phyloP scores from a whole-genome alignment of 345 rosid genomes.

The Boechera divaricarpa region DNA sequence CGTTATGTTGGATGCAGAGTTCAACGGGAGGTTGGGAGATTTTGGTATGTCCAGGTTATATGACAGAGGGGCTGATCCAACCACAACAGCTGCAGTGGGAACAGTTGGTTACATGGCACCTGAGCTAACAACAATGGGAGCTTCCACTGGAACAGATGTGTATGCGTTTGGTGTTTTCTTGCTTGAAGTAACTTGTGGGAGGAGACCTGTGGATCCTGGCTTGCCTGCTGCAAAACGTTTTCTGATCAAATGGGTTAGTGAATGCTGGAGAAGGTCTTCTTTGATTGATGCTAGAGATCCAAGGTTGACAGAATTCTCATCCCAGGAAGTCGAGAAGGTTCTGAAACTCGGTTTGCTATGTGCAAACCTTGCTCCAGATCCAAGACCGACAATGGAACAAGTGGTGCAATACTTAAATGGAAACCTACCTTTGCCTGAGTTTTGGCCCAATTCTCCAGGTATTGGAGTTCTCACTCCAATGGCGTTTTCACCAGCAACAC shows the following conservation, averaged over 20 bases:
- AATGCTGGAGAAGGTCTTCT: constrained; percentile 46
- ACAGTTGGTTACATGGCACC: constrained; percentile 72
- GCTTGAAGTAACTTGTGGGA: constrained; percentile 60
- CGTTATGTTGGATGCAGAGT: constrained; percentile 57
- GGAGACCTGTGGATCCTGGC: constrained; percentile 73
- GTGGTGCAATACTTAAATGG: constrained; percentile 50
- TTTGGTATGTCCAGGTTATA: constrained; percentile 89
- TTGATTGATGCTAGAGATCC: constrained; percentile 50
- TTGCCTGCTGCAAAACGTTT: constrained; percentile 27
- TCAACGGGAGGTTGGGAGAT: constrained; percentile 85
- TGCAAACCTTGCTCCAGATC: constrained; percentile 45
- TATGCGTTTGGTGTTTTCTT: constrained; percentile 56
- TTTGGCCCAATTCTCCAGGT: constrained; percentile 41
- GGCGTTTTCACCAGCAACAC: constrained; percentile 13
- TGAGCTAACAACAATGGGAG: constrained; percentile 51
- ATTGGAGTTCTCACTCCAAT: constrained; percentile 42
- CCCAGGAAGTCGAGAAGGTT: constrained; percentile 54
- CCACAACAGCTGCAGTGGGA: constrained; percentile 86
- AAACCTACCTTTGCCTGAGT: constrained; percentile 40
- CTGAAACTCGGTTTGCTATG: constrained; percentile 57
- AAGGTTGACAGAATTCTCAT: constrained; percentile 41
- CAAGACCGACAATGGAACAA: constrained; percentile 54
- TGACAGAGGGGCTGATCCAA: constrained; percentile 66
- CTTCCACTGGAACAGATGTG: constrained; percentile 52
- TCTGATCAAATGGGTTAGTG: constrained; percentile 49